Conservation (phyloP, 129 eudicot species). For the Logfia minima region DNA sequence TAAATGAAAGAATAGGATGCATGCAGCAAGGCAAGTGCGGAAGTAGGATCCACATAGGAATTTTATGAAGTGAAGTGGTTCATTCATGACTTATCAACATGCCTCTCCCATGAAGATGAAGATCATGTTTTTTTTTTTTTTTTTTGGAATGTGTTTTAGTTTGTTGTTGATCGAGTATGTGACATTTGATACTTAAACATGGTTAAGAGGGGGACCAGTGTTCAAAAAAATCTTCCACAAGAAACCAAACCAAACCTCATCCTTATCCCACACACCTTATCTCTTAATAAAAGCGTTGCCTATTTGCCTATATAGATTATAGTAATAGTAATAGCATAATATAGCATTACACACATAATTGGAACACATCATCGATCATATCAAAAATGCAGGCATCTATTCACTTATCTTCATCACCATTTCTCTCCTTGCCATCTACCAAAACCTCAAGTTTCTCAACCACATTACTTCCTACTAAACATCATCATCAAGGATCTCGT, state of each 20-base stretch:
- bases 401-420: slow-evolving; percentile 30
- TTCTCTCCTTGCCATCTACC: slow-evolving; percentile 16
- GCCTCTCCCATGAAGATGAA: neutral
- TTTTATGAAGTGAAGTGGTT: neutral
- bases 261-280: slow-evolving; percentile 46
- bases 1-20: neutral
- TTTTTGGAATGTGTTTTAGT: too few species aligned
- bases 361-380: neutral
- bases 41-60: neutral
- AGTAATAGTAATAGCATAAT: neutral
- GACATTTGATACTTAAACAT: neutral
- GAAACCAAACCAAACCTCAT: slow-evolving; percentile 22
- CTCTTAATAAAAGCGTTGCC: slow-evolving; percentile 8
- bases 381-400: slow-evolving; percentile 51
- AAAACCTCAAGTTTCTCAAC: slow-evolving; percentile 19
- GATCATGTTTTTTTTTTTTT: neutral
- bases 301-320: neutral
- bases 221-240: slow-evolving; percentile 28
- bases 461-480: slow-evolving; percentile 18
- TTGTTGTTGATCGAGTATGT: neutral
- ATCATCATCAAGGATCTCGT: neutral
- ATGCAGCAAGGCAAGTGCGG: neutral
- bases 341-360: neutral
- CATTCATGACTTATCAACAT: neutral
- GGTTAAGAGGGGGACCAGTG: slow-evolving; percentile 21